Evolutionary conservation across 768 basidiomycete genomes (phyloP).

Genomic region (Pleurotus citrinopileatus): DNA sequence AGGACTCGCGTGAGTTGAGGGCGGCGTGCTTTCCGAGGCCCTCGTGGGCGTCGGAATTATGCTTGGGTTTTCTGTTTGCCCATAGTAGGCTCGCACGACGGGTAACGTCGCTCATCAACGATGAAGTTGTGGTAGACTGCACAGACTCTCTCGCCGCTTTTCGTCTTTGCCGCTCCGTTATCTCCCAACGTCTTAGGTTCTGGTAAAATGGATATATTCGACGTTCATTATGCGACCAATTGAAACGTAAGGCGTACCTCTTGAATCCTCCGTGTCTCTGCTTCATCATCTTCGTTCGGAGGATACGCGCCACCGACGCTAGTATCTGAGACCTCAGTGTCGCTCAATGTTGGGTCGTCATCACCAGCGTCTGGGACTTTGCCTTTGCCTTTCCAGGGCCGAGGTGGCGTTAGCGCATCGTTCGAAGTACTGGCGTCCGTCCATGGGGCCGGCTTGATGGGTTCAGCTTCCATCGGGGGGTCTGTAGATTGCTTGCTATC

Average conservation of each 20-base stretch:
- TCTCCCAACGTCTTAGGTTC: constrained; percentile 79
- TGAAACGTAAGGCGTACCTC: constrained; percentile 47
- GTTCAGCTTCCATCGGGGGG: constrained; percentile 44
- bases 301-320: constrained; percentile 46
- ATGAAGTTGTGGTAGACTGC: constrained; percentile 24
- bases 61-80: constrained; percentile 36
- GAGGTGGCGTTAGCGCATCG: neutral
- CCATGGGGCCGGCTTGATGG: constrained; percentile 21
- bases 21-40: constrained; percentile 41
- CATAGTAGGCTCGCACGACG: constrained; percentile 60
- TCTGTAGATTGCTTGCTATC: constrained; percentile 19
- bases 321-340: constrained; percentile 20
- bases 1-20: constrained; percentile 47
- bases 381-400: constrained; percentile 30
- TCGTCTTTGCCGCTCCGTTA: constrained; percentile 71
- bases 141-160: constrained; percentile 65
- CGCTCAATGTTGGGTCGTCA: constrained; percentile 7
- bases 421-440: neutral
- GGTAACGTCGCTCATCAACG: constrained; percentile 57
- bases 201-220: constrained; percentile 24
- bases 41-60: constrained; percentile 19
- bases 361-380: constrained; percentile 22
- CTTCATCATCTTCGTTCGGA: constrained; percentile 61
- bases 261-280: constrained; percentile 66
- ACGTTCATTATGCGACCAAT: constrained; percentile 7